Conservation (phyloP, 495 filamentous ascomycete species). For the Hypomontagnella monticulosa region DNA sequence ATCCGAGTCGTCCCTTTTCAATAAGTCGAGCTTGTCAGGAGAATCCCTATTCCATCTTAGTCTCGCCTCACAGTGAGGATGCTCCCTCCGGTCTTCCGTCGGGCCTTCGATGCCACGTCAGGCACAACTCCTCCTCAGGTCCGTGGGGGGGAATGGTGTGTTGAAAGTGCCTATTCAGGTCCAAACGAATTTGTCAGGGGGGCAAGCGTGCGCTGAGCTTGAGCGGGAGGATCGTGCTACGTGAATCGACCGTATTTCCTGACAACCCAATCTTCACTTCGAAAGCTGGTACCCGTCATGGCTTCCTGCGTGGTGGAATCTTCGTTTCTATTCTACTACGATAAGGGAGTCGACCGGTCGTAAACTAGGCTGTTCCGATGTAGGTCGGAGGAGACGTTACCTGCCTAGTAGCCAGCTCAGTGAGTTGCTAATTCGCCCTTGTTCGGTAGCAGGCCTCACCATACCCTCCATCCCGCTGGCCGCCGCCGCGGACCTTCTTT, state of each 20-base stretch:
- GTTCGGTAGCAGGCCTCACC: conserved; percentile 15
- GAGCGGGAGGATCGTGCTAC: conserved; percentile 10
- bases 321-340: background rate
- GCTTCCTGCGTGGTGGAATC: conserved; percentile 5
- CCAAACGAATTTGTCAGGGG: conserved; percentile 2
- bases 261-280: conserved; percentile 4
- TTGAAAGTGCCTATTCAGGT: conserved; percentile 10
- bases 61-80: conserved; percentile 24
- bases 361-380: conserved; percentile 8
- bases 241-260: conserved; percentile 8
- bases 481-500: conserved; percentile 23
- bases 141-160: conserved; percentile 27
- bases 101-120: conserved; percentile 28
- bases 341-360: conserved; percentile 9
- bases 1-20: conserved; percentile 28
- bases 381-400: conserved; percentile 20
- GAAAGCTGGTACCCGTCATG: background rate
- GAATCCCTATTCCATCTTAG: conserved; percentile 26
- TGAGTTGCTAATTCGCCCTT: conserved; percentile 8
- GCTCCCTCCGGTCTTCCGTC: conserved; percentile 23
- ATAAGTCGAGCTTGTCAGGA: conserved; percentile 21
- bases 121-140: conserved; percentile 17
- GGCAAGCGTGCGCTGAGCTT: conserved; percentile 8
- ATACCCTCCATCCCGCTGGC: conserved; percentile 33
- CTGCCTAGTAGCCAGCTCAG: background rate